Conservation (phyloP, 345 rosid genomes). For the Hibiscus syriacus region DNA sequence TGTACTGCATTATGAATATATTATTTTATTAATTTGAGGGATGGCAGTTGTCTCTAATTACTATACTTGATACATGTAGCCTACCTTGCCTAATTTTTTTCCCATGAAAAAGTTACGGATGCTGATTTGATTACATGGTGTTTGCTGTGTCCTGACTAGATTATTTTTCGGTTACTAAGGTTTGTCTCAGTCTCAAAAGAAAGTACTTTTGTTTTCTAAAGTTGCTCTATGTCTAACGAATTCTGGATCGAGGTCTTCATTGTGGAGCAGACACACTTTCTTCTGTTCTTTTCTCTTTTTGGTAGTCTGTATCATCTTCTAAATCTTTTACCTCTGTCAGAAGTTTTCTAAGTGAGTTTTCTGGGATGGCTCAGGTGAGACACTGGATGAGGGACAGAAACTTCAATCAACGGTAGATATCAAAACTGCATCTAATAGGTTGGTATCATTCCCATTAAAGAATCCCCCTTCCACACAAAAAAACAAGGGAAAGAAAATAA, state of each 20-base stretch:
- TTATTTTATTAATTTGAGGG: background rate
- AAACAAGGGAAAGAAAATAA: background rate
- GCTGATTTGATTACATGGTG: background rate
- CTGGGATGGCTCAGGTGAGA: slow-evolving; percentile 15
- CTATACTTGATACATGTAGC: background rate
- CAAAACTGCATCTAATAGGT: slow-evolving; percentile 23
- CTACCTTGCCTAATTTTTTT: background rate
- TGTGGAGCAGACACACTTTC: background rate
- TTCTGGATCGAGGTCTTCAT: background rate
- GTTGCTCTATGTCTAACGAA: background rate
- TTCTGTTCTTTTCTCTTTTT: background rate
- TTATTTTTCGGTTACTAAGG: background rate
- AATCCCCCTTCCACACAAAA: background rate
- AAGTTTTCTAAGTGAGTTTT: slow-evolving; percentile 9
- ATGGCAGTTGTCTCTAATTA: background rate
- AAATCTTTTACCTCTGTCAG: background rate
- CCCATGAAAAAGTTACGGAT: background rate
- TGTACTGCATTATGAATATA: background rate
- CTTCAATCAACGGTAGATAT: slow-evolving; percentile 17
- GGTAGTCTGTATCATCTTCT: background rate
- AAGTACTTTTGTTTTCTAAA: background rate
- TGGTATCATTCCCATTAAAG: background rate
- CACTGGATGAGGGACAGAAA: slow-evolving; percentile 7
- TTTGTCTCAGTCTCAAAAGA: background rate
- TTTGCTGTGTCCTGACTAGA: background rate